A percentile compares a stretch with the other conserved stretches of the same genome.
Evolutionary conservation across 768 basidiomycete genomes (phyloP).

Genomic region (Boletus vermiculosoides): DNA sequence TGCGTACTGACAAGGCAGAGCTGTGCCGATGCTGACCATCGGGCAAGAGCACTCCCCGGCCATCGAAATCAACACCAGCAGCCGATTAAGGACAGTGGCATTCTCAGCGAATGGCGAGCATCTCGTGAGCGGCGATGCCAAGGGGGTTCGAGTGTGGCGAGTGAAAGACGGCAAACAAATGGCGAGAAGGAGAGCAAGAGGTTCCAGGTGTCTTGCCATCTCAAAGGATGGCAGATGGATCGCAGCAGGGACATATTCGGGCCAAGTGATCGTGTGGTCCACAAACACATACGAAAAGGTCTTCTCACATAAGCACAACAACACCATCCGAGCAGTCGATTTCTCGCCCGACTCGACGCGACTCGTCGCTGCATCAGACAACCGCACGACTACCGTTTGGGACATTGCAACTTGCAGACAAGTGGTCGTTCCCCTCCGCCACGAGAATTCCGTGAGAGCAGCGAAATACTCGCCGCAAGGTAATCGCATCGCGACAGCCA

Average conservation of each 20-base stretch:
- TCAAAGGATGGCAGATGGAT: neutral
- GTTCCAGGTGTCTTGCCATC: neutral
- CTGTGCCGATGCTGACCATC: too few relatives aligned
- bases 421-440: neutral
- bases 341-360: conserved; percentile 2
- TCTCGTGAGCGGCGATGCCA: too few relatives aligned
- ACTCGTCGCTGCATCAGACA: neutral
- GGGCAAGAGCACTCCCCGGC: too few relatives aligned
- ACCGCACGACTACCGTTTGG: neutral
- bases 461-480: neutral
- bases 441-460: neutral
- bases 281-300: neutral
- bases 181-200: too few relatives aligned
- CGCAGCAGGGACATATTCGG: neutral
- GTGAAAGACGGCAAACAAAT: neutral
- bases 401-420: too few relatives aligned
- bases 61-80: too few relatives aligned
- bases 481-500: too few relatives aligned
- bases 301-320: neutral
- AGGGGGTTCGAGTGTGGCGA: too few relatives aligned
- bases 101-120: too few relatives aligned
- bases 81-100: too few relatives aligned
- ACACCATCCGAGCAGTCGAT: neutral
- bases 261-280: neutral
- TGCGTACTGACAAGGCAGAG: too few relatives aligned